phyloP scores from a whole-genome alignment of 345 rosid species.

The Cochlearia excelsa region DNA sequence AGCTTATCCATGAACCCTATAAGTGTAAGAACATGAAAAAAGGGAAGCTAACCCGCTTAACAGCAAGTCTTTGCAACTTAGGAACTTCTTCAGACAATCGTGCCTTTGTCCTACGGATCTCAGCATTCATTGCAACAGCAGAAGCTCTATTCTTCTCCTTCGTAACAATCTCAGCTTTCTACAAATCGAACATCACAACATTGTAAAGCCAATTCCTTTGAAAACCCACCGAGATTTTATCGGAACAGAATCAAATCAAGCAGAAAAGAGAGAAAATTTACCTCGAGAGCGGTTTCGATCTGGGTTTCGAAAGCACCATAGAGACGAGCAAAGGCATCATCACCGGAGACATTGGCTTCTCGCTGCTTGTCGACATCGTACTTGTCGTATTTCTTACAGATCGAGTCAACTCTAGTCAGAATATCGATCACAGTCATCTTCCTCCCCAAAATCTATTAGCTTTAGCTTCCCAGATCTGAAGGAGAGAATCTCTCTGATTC shows the following conservation, averaged over 20 bases:
- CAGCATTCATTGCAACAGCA: conserved; percentile 90
- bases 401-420: conserved; percentile 83
- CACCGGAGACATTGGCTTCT: conserved; percentile 79
- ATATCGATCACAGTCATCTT: conserved; percentile 96
- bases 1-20: conserved; percentile 1
- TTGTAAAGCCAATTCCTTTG: neutral
- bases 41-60: conserved; percentile 58
- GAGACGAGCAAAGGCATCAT: conserved; percentile 84
- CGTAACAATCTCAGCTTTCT: conserved; percentile 87
- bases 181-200: conserved; percentile 22
- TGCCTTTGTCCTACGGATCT: conserved; percentile 92
- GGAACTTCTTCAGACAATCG: conserved; percentile 86
- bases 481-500: conserved; percentile 23
- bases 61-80: conserved; percentile 86
- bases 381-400: conserved; percentile 90
- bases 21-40: conserved; percentile 17
- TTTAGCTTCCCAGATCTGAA: conserved; percentile 25
- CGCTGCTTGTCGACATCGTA: conserved; percentile 88
- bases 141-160: conserved; percentile 85
- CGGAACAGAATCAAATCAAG: conserved; percentile 22
- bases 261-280: conserved; percentile 20
- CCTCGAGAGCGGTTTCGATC: conserved; percentile 74
- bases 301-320: conserved; percentile 66
- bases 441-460: conserved; percentile 18
- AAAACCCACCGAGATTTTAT: neutral